Evolutionary conservation across 306 rosid genomes (phyloP), one percentile per base, ranked within the genome.

Genomic region (Vigna reflexopilosa): DNA sequence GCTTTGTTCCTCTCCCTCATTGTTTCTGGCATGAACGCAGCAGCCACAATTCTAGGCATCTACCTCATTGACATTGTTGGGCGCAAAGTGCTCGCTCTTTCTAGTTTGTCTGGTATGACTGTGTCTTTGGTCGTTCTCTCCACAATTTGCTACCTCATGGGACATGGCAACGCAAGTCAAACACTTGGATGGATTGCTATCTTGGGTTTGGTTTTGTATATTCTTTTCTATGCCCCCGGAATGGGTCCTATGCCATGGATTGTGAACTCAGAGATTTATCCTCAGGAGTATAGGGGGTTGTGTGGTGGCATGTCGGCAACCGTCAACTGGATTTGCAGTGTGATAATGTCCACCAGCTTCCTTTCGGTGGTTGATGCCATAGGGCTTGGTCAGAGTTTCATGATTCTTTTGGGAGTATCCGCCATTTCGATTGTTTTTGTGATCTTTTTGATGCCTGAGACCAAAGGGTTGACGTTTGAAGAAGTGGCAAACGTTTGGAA

Each of bases 241-340:
- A 93, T 93, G 96, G 97, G 93, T 0, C 93, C 96, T 5, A 92
- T 90, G 15, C 96, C 93, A 4, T 92, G 97, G 97, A 83, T 96
- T 0, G 85, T 90, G 9, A 93, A 90, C 89, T 92, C 97, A 0
- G 93, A 92, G 93, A 87, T 90, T 42, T 92, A 92, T 75, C 97
- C 97, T 1, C 90, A 93, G 64, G 89, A 89, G 45, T 93, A 85
- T 26, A 85, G 96, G 6, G 96, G 97, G 1, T 30, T 89, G 3
- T 93, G 97, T 48, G 96, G 96, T 28, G 97, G 97, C 26, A 93
- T 93, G 97, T 86, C 93, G 0, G 96, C 97, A 20, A 93, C 96
- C 6, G 91, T 93, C 44, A 89, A 89, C 70, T 93, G 96, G 97
- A 19, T 93, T 71, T 85, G 90, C 9, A 91, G 88, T 79, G 82